phyloP scores from a whole-genome alignment of 2,329 filamentous ascomycete species.

The Conoideocrella luteorostrata region DNA sequence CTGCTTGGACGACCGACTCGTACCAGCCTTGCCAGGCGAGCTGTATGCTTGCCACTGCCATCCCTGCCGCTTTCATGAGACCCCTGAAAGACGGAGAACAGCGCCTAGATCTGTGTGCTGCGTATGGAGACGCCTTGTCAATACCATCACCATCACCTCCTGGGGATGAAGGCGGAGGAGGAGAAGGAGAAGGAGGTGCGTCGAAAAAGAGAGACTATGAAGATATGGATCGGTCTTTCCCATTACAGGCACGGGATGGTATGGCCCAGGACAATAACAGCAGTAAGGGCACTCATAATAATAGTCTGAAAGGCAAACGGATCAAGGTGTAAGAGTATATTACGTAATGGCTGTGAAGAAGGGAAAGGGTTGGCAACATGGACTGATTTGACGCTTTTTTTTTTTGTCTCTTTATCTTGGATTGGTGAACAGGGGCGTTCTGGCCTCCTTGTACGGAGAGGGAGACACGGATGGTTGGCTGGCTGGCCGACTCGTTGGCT shows the following conservation, averaged over 20 bases:
- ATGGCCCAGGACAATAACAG: too few species aligned
- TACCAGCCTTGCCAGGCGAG: slow-evolving; percentile 28
- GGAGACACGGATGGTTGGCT: too few species aligned
- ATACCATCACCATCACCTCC: neutral
- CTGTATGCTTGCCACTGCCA: slow-evolving; percentile 29
- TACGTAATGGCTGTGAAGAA: too few species aligned
- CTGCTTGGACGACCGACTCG: slow-evolving; percentile 26
- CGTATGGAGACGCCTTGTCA: slow-evolving; percentile 11
- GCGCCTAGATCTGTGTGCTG: slow-evolving; percentile 27
- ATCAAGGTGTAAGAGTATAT: slow-evolving; percentile 8
- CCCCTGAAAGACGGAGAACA: slow-evolving; percentile 24
- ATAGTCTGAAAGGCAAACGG: slow-evolving; percentile 5
- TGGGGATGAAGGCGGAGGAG: too few species aligned
- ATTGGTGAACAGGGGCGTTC: too few species aligned
- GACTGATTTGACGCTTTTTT: too few species aligned
- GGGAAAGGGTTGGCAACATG: too few species aligned
- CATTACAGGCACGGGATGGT: too few species aligned
- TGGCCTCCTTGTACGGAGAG: too few species aligned
- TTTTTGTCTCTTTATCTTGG: too few species aligned
- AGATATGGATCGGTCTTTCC: neutral
- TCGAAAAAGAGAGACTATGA: neutral
- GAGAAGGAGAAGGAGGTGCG: neutral
- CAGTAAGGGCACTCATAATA: too few species aligned
- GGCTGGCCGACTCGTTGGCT: too few species aligned
- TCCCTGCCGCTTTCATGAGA: slow-evolving; percentile 28